Base-by-base conservation (phyloP, 768 basidiomycete species). In the Pleurotus cornucopiae region DNA sequence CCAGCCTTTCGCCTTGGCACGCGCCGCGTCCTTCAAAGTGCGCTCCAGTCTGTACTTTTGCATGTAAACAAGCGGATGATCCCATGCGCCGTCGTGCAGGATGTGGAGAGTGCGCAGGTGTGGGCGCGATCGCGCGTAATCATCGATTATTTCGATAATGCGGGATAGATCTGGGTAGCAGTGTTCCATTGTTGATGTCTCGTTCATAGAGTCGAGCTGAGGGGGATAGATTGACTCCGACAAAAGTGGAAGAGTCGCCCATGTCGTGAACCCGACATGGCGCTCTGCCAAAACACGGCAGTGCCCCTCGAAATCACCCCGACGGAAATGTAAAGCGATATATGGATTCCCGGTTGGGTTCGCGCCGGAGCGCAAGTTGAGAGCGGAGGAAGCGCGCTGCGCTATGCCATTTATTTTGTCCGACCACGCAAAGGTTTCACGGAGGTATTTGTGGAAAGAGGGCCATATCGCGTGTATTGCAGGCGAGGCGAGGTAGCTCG, bases 1-100 rank as follows among this genome's bases (percentile, higher is more conserved):
- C 76, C 77, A 78, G 0, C 71, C 72, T 13, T 67, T 63, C 43
- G 48, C 58, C 48, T 59, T 54, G 2, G 73, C 74, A 60, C 75
- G 75, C 6, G 57, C 61, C 0, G 65, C 56, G 51, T 71, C 67
- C 34, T 65, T 75, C 12, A 80, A 61, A 2, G 73, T 73, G 30
- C 63, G 66, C 30, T 68, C 66, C 2, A 80, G 69, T 52, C 73
- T 74, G 60, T 75, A 72, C 52, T 69, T 67, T 56, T 78, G 74
- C 5, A 73, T 61, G 56, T 76, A 78, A 1, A 78, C 76, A 5
- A 66, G 60, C 1, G 74, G 76, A 54, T 79, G 76, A 56, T 77
- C 76, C 72, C 74, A 75, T 1, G 76, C 72, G 12, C 76, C 78
- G 56, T 78, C 78, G 59, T 80, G 78, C 0, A 78, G 67, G 41